phyloP scores from a whole-genome alignment of 352 stramenopile species.

The Blastocystis sp. region DNA sequence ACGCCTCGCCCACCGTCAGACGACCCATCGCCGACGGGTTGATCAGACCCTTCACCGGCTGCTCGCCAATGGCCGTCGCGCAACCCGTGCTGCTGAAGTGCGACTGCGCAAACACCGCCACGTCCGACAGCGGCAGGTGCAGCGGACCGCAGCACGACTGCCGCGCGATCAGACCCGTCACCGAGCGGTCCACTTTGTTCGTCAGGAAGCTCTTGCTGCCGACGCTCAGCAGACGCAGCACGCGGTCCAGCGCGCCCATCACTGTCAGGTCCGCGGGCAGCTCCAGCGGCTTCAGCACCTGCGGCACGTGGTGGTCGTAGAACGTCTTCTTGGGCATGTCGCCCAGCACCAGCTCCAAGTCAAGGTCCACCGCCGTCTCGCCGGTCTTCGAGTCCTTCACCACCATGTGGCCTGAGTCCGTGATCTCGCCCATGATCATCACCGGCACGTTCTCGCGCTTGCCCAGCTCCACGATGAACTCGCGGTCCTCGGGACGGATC shows the following conservation, averaged over 20 bases:
- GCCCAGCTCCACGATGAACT: constrained; percentile 84
- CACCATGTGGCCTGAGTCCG: constrained; percentile 85
- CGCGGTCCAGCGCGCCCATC: constrained; percentile 77
- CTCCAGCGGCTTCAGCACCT: constrained; percentile 65
- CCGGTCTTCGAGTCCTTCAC: constrained; percentile 85
- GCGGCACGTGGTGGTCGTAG: constrained; percentile 70
- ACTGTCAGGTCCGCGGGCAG: constrained; percentile 78
- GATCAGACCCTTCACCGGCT: constrained; percentile 87
- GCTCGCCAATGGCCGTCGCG: constrained; percentile 86
- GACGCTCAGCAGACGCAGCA: constrained; percentile 84
- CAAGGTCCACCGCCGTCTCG: constrained; percentile 85
- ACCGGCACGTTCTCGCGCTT: constrained; percentile 90
- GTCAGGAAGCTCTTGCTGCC: constrained; percentile 93
- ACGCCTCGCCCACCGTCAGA: constrained; percentile 86
- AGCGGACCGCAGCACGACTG: constrained; percentile 94
- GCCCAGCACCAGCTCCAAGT: constrained; percentile 89
- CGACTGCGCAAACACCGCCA: constrained; percentile 85
- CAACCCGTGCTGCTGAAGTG: constrained; percentile 85
- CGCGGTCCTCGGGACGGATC: constrained; percentile 74
- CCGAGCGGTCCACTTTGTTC: constrained; percentile 89
- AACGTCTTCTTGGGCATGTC: constrained; percentile 99
- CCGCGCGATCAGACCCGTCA: constrained; percentile 90
- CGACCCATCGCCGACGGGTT: constrained; percentile 83
- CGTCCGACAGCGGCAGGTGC: constrained; percentile 87
- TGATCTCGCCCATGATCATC: constrained; percentile 82